Percentiles rank a stretch among this genome's conserved stretches.
These are phyloP conservation scores for Tubosaeta sp. DNA, from an alignment of 768 basidiomycete genomes.

Conservation along the genomic window DNA sequence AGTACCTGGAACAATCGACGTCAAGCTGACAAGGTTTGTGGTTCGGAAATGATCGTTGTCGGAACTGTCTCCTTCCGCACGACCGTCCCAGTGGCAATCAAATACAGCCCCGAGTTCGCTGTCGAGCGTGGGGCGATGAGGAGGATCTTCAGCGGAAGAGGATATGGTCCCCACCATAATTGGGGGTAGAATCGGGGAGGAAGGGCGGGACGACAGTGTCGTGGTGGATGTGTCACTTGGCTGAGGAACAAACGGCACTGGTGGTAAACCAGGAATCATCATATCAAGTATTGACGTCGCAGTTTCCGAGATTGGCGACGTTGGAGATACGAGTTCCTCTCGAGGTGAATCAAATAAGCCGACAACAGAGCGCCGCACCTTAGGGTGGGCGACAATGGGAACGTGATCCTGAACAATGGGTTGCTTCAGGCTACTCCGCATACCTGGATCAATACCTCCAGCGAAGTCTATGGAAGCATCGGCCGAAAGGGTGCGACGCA, in stretches of 20 bases:
- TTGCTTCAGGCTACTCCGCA: constrained; percentile 25
- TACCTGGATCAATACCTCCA: constrained; percentile 15
- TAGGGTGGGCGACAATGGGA: constrained; percentile 24
- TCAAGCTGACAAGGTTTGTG: constrained; percentile 53
- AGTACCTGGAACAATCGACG: constrained; percentile 29
- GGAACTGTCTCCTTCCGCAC: constrained; percentile 15
- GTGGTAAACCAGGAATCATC: constrained; percentile 33
- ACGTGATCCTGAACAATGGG: constrained; percentile 12
- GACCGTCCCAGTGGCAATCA: constrained; percentile 23
- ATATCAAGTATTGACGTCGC: constrained; percentile 24
- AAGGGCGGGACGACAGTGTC: constrained; percentile 11
- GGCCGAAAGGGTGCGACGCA: constrained; percentile 23
- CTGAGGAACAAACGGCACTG: constrained; percentile 32
- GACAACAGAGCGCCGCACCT: constrained; percentile 51
- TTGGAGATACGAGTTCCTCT: constrained; percentile 6
- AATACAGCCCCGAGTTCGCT: constrained; percentile 57
- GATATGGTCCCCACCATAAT: constrained; percentile 8
- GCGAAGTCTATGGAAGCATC: constrained; percentile 22
- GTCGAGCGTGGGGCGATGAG: constrained; percentile 40
- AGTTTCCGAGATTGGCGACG: constrained; percentile 11
- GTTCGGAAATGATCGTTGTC: constrained; percentile 46
- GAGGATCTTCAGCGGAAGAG: neutral
- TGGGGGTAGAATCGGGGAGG: constrained; percentile 16
- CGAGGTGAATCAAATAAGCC: constrained; percentile 52
- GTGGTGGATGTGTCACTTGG: constrained; percentile 23